These are phyloP conservation scores for Euphrasia confusa DNA, from an alignment of 257 asterid species.

Conservation along the genomic window DNA sequence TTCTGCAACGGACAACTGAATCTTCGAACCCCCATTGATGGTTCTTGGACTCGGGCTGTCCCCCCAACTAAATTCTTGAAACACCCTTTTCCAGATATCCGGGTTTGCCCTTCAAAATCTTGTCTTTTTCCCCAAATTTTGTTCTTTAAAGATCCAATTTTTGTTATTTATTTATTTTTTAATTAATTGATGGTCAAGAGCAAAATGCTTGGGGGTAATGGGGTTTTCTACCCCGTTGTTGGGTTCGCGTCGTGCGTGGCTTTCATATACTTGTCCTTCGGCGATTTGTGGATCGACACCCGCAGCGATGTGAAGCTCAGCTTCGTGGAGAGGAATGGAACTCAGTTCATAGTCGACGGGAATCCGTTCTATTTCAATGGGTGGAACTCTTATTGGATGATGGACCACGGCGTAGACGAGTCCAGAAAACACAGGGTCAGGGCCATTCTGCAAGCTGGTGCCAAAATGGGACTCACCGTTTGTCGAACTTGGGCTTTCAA, in stretches of 20 bases:
- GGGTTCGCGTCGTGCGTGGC: constrained; percentile 82
- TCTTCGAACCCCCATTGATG: constrained; percentile 33
- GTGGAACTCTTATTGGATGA: constrained; percentile 99
- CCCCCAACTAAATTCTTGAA: constrained; percentile 30
- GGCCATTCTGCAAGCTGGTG: constrained; percentile 73
- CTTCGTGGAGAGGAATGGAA: constrained; percentile 93
- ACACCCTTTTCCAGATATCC: constrained; percentile 46
- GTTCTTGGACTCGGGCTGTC: constrained; percentile 36
- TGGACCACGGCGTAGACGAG: constrained; percentile 88
- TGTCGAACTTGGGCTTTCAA: constrained; percentile 99
- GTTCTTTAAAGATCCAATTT: too few relatives aligned
- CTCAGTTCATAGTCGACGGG: constrained; percentile 86
- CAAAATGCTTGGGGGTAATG: constrained; percentile 65
- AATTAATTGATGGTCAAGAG: constrained; percentile 35
- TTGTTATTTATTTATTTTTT: too few relatives aligned
- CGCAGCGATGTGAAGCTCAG: constrained; percentile 44
- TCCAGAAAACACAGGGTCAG: constrained; percentile 53
- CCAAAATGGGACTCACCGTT: constrained; percentile 94
- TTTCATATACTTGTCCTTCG: constrained; percentile 73
- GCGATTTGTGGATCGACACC: constrained; percentile 62
- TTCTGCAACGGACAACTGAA: constrained; percentile 32
- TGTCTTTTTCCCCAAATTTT: constrained; percentile 34
- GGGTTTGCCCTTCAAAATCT: constrained; percentile 33
- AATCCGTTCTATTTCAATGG: constrained; percentile 84
- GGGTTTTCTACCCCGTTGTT: constrained; percentile 73